These are phyloP conservation scores for Nannochloris sp. DNA, from an alignment of 139 green algal species.

Conservation along the genomic window DNA sequence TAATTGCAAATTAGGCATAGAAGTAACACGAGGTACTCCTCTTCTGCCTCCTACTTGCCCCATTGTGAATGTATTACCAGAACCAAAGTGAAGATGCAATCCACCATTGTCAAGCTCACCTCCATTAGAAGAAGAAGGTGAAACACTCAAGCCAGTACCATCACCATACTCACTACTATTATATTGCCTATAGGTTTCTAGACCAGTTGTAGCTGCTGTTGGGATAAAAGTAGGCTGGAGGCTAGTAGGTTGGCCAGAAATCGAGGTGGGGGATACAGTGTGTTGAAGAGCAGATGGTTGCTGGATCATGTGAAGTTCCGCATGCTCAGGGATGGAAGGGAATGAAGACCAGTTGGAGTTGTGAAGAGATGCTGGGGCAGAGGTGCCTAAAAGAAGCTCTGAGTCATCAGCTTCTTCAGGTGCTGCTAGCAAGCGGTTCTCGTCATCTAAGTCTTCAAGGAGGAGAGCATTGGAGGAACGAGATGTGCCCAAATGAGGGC, in stretches of 20 bases:
- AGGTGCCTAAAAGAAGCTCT: not conserved
- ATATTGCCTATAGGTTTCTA: too few species aligned
- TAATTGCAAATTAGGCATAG: constrained; percentile 12
- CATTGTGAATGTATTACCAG: too few species aligned
- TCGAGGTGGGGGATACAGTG: too few species aligned
- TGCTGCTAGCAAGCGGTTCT: not conserved
- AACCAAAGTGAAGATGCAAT: too few species aligned
- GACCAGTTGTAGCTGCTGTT: not conserved
- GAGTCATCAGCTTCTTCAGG: too few species aligned
- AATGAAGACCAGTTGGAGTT: not conserved
- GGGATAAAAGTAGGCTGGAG: not conserved
- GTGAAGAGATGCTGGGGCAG: not conserved
- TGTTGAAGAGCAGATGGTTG: too few species aligned
- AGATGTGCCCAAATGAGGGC: not conserved
- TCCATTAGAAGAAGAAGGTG: too few species aligned
- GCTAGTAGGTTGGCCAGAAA: too few species aligned
- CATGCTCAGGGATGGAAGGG: constrained; percentile 10
- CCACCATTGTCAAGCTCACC: too few species aligned
- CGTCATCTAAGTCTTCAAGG: not conserved
- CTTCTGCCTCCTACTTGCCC: too few species aligned
- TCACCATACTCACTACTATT: too few species aligned
- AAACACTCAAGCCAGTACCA: too few species aligned
- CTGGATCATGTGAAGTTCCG: constrained; percentile 2
- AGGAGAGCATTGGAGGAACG: not conserved
- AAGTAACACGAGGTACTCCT: constrained; percentile 5